Conservation (phyloP, 768 basidiomycete genomes). For the Dioszegia crocea region DNA sequence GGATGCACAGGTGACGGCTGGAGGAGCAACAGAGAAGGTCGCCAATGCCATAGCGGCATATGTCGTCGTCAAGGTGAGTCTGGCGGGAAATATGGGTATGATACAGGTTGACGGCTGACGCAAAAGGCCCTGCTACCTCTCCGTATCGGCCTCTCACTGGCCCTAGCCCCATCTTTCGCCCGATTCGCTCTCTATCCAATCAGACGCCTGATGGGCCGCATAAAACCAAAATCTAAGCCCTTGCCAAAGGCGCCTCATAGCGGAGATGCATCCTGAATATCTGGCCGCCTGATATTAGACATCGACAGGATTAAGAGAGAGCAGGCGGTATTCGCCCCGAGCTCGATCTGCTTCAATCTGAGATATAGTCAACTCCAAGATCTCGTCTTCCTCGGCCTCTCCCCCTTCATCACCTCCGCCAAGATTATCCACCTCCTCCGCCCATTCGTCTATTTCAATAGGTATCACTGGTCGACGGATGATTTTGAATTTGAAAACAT, state of each 20-base stretch:
- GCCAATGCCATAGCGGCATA: constrained; percentile 81
- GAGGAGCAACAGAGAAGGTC: constrained; percentile 64
- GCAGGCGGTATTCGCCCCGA: not conserved
- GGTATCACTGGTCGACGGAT: not conserved
- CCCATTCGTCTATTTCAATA: not conserved
- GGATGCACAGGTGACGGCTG: constrained; percentile 9
- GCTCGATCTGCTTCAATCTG: not conserved
- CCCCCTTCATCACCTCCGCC: not conserved
- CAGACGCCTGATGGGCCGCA: constrained; percentile 36
- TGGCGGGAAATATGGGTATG: not conserved
- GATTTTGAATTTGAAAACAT: not conserved
- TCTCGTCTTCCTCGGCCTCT: not conserved
- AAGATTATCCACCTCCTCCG: not conserved
- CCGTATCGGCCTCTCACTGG: constrained; percentile 68
- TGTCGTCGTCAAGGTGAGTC: constrained; percentile 66
- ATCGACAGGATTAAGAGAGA: not conserved
- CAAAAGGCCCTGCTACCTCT: constrained; percentile 67
- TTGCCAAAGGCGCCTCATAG: not conserved
- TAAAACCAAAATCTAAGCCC: constrained; percentile 2
- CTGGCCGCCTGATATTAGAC: not conserved
- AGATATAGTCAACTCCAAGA: not conserved
- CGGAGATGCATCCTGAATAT: constrained; percentile 1
- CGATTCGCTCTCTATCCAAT: constrained; percentile 64
- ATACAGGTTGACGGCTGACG: constrained; percentile 3
- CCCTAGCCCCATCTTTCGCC: constrained; percentile 69